A percentile compares a stretch with the other conserved stretches of the same genome.
Conservation (phyloP, 1,139 yeast genomes). For the Arxiozyma bovina region DNA sequence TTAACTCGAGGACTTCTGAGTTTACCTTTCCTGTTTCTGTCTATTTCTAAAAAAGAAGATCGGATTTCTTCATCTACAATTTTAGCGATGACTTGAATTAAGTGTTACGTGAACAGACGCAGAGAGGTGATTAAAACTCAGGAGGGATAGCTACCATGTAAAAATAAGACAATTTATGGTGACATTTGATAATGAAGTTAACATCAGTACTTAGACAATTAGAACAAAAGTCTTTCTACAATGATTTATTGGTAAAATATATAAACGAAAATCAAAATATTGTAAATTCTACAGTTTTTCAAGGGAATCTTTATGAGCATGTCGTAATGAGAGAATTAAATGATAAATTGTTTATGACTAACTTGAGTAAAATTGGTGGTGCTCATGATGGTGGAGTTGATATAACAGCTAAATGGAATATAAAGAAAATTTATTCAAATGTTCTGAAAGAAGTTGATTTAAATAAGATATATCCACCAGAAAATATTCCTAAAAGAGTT, state of each 20-base stretch:
- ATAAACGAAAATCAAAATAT: constrained; percentile 18
- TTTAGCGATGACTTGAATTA: neutral
- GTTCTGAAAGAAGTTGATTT: constrained; percentile 27
- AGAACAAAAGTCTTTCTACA: neutral
- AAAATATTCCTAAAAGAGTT: constrained; percentile 29
- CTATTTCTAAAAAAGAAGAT: neutral
- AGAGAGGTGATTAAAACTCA: neutral
- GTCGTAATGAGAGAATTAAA: constrained; percentile 43
- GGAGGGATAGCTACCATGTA: neutral
- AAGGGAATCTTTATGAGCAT: constrained; percentile 65
- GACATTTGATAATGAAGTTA: neutral
- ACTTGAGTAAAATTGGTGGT: constrained; percentile 48
- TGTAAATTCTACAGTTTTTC: constrained; percentile 42
- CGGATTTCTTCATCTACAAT: neutral
- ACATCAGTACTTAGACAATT: neutral
- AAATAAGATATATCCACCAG: constrained; percentile 13
- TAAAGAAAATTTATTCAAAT: constrained; percentile 25
- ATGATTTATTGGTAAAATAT: constrained; percentile 7
- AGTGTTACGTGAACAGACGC: neutral
- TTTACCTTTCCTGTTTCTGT: neutral
- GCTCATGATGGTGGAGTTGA: constrained; percentile 70
- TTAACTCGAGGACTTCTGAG: neutral
- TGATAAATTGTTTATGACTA: constrained; percentile 34
- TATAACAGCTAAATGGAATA: constrained; percentile 52
- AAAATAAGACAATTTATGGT: neutral